Base-by-base conservation (phyloP, 257 asterid genomes). In the Oldenlandia corymbosa region DNA sequence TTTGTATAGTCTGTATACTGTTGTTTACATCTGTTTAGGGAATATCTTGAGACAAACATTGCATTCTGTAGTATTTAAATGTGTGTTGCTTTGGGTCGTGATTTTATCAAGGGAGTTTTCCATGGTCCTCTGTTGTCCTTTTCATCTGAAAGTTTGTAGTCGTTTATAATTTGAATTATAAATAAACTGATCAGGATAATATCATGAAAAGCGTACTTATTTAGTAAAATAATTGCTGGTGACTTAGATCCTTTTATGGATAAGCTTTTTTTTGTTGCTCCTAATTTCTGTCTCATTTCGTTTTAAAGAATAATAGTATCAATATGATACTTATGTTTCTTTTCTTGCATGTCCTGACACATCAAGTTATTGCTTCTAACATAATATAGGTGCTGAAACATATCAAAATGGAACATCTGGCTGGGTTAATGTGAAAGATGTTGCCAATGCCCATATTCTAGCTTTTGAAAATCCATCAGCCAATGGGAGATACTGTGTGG, bases 391-490 rank as follows among this genome's bases (percentile, higher is more conserved):
- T 81, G 62, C 58, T 4, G 62, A 58, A 51, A 56, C 71, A 58
- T 71, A 23, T 34, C 67, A 83, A 48, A 82, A 84, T 68, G 57
- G 69, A 36, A 49, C 79, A 20, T 45, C 62, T 64, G 85, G 92
- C 47, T 82, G 90, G 95, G 82, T 84, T 7, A 70, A 86, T 58
- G 96, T 88, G 11, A 84, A 66, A 68, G 96, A 88, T 69, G 96
- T 86, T 31, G 95, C 92, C 10, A 67, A 77, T 46, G 92, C 96
- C 18, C 96, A 88, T 62, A 72, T 88, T 76, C 71, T 82, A 10
- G 95, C 88, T 27, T 81, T 63, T 51, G 96, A 88, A 76, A 83
- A 78, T 57, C 81, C 86, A 49, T 73, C 78, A 0, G 96, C 96
- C 55, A 76, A 68, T 66, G 95, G 96, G 58, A 79, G 96, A 70